Percentiles rank a stretch among this genome's conserved stretches.
Conservation (phyloP, 2,329 filamentous ascomycete species). For the Stemphylium lycopersici region DNA sequence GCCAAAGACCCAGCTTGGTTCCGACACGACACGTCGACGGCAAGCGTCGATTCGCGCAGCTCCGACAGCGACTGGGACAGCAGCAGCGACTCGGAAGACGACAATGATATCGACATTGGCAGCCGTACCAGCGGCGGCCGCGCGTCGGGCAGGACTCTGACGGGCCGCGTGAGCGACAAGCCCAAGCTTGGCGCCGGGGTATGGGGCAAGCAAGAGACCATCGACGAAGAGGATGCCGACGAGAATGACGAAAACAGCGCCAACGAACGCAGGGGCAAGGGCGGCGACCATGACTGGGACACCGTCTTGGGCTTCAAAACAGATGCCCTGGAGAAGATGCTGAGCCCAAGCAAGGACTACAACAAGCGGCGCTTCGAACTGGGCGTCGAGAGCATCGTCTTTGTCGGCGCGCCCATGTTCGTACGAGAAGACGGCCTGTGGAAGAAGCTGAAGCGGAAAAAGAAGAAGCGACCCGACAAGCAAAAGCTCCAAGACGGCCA, state of each 20-base stretch:
- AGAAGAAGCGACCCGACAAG: slow-evolving; percentile 33
- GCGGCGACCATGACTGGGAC: slow-evolving; percentile 47
- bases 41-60: slow-evolving; percentile 41
- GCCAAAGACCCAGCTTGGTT: slow-evolving; percentile 47
- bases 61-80: slow-evolving; percentile 48
- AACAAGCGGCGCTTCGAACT: slow-evolving; percentile 51
- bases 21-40: slow-evolving; percentile 45
- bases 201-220: slow-evolving; percentile 45
- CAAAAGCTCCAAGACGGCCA: slow-evolving; percentile 30
- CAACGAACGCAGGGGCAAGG: slow-evolving; percentile 21
- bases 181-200: slow-evolving; percentile 31
- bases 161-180: slow-evolving; percentile 37
- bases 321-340: slow-evolving; percentile 49
- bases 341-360: slow-evolving; percentile 45
- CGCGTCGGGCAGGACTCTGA: slow-evolving; percentile 35
- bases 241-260: slow-evolving; percentile 16
- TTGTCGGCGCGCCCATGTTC: slow-evolving; percentile 52
- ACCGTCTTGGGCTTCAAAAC: slow-evolving; percentile 49
- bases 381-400: slow-evolving; percentile 49
- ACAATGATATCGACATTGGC: slow-evolving; percentile 41
- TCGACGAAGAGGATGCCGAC: slow-evolving; percentile 45
- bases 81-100: slow-evolving; percentile 43
- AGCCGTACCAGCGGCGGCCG: slow-evolving; percentile 45
- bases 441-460: slow-evolving; percentile 46
- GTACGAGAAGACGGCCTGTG: slow-evolving; percentile 49